These are phyloP conservation scores for Helicostylum pulchrum DNA, from an alignment of 192 early-diverging fungal species.

Conservation along the genomic window DNA sequence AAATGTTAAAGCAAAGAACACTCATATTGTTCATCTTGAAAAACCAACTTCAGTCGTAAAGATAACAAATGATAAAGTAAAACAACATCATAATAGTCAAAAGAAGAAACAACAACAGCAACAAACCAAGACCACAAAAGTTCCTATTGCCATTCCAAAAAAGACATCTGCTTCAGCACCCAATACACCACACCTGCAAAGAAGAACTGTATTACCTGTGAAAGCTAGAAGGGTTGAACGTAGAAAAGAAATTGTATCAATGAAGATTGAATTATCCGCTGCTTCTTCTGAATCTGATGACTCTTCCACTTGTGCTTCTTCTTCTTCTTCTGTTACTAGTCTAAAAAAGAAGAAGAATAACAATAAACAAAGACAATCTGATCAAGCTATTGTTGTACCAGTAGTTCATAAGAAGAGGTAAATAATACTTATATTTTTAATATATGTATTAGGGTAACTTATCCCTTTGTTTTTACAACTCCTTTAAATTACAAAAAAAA, in stretches of 20 bases:
- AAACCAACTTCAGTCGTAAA: no score
- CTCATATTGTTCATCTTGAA: no score
- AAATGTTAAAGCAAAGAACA: no score
- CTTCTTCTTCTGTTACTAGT: background rate
- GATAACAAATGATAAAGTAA: no score
- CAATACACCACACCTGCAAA: slow-evolving; percentile 17
- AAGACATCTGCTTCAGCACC: slow-evolving; percentile 10
- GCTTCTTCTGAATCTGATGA: slow-evolving; percentile 38
- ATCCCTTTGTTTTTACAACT: no score
- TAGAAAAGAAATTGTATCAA: slow-evolving; percentile 42
- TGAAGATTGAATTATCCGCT: slow-evolving; percentile 31
- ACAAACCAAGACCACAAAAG: no score
- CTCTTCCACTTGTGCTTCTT: background rate
- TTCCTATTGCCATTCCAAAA: background rate
- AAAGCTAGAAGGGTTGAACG: slow-evolving; percentile 45
- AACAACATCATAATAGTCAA: no score
- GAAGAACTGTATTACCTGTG: slow-evolving; percentile 25
- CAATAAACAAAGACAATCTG: background rate
- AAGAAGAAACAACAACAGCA: no score
- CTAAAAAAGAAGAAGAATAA: background rate
- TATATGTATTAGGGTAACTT: background rate
- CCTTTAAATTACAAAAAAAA: no score
- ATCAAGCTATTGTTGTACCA: background rate
- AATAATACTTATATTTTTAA: background rate
- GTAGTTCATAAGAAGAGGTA: background rate